Base-by-base conservation (phyloP, 495 filamentous ascomycete genomes). In the Xylaria bambusicola region DNA sequence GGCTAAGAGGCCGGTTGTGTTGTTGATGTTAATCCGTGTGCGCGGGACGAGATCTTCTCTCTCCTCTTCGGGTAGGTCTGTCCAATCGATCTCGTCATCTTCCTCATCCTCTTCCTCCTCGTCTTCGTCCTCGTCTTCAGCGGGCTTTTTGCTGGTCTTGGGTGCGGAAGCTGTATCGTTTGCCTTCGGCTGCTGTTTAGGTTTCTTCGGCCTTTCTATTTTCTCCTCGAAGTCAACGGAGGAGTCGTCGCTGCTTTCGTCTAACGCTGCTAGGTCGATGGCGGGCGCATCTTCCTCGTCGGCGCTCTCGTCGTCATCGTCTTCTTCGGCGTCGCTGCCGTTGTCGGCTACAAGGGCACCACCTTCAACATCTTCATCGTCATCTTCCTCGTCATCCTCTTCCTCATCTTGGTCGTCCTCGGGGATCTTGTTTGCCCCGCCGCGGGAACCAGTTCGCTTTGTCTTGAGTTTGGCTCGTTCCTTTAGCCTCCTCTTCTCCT, bases 21-120 rank as follows among this genome's bases (percentile, higher is more conserved):
- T 98, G 82, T 98, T 97, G 78, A 97, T 97, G 44, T 92, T 97
- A 62, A 97, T 87, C 63, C 93, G 91, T 68, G 94, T 91, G 72
- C 95, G 87, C 17, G 92, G 89, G 51, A 94, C 81, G 20, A 96
- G 81, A 31, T 87, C 86, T 64, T 86, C 85, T 54, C 58, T 40
- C 58, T 61, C 58, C 42, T 61, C 58, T 1, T 12, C 6, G 3
- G 31, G 29, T 17, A 61, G 33, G 24, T 61, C 58, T 10, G 58
- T 49, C 50, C 52, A 54, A 24, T 61, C 58, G 51, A 61, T 54
- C 52, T 91, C 90, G 31, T 84, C 82, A 27, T 86, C 85, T 45
- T 86, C 84, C 24, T 81, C 81, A 0, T 80, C 83, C 51, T 80
- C 59, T 74, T 81, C 77, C 9, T 68, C 72, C 23, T 70, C 76